Conservation (phyloP, 768 basidiomycete genomes). For the Paxillus rubicundulus region DNA sequence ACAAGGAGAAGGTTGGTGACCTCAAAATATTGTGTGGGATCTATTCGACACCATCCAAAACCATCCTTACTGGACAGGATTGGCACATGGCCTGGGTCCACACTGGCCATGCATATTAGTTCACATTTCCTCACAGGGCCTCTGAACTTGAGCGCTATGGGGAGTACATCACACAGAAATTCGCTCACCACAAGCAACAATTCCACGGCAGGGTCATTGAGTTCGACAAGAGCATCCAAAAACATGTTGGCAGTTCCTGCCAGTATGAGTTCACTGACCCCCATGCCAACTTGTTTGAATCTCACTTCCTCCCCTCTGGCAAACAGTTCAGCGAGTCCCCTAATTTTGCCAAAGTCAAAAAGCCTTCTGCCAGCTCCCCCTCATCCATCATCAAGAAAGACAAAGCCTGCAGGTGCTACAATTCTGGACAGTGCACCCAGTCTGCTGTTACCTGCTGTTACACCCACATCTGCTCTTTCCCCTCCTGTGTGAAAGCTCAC, state of each 20-base stretch:
- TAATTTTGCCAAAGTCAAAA: neutral
- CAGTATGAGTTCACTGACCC: too few species aligned
- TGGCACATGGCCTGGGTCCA: constrained; percentile 26
- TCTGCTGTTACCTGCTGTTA: constrained; percentile 17
- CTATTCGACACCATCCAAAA: constrained; percentile 7
- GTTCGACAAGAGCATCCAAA: constrained; percentile 31
- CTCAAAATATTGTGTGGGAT: constrained; percentile 11
- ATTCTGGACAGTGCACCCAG: too few species aligned
- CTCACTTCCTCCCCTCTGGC: neutral
- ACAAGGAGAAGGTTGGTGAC: constrained; percentile 15
- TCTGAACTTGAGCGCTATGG: too few species aligned
- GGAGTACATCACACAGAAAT: too few species aligned
- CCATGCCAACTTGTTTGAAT: too few species aligned
- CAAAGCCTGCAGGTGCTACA: neutral
- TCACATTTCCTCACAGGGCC: constrained; percentile 28
- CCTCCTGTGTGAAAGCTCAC: neutral
- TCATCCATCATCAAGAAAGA: neutral
- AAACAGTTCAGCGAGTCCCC: neutral
- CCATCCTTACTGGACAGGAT: too few species aligned
- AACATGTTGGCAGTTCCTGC: constrained; percentile 16
- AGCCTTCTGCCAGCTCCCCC: neutral
- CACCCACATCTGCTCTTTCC: constrained; percentile 21
- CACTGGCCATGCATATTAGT: constrained; percentile 12
- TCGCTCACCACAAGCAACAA: constrained; percentile 11
- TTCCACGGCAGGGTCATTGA: constrained; percentile 24